Evolutionary conservation across 176 grass and related monocot species (phyloP), one percentile per base, ranked within the genome.

Genomic region (Avena atlantica): DNA sequence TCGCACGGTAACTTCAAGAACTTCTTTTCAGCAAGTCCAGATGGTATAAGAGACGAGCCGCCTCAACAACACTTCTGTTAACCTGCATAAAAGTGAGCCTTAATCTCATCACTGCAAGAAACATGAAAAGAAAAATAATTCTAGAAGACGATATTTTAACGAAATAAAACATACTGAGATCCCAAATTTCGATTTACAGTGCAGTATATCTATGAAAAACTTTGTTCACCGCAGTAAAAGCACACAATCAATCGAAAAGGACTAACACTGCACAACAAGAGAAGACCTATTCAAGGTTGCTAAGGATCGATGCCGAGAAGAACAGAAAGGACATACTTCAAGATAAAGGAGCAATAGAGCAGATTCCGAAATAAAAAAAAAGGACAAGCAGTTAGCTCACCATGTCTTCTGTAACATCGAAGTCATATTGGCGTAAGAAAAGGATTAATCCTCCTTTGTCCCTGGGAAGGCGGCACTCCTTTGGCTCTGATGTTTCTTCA

Each of bases 391-490:
- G 2, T 68, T 68, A 69, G 15, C 31, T 70, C 31, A 70, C 67
- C 34, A 17, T 37, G 65, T 69, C 67, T 10, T 70, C 8, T 10
- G 19, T 9, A 19, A 70, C 34, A 70, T 19, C 34, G 11, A 70
- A 70, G 67, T 4, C 34, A 19, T 70, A 70, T 42, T 40, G 34
- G 19, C 66, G 66, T 70, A 70, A 70, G 66, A 70, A 70, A 70
- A 70, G 34, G 29, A 40, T 20, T 70, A 70, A 70, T 20, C 16
- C 34, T 5, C 16, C 6, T 42, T 42, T 42, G 34, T 10, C 16
- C 16, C 36, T 20, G 3, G 34, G 36, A 40, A 36, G 67, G 34
- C 8, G 67, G 34, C 20, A 70, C 34, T 70, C 67, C 67, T 70
- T 70, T 8, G 16, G 67, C 67, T 70, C 15, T 5, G 34, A 70